Percentiles rank a stretch among this genome's conserved stretches.
phyloP scores from a whole-genome alignment of 495 filamentous ascomycete species.

The Neurospora tetraspora region DNA sequence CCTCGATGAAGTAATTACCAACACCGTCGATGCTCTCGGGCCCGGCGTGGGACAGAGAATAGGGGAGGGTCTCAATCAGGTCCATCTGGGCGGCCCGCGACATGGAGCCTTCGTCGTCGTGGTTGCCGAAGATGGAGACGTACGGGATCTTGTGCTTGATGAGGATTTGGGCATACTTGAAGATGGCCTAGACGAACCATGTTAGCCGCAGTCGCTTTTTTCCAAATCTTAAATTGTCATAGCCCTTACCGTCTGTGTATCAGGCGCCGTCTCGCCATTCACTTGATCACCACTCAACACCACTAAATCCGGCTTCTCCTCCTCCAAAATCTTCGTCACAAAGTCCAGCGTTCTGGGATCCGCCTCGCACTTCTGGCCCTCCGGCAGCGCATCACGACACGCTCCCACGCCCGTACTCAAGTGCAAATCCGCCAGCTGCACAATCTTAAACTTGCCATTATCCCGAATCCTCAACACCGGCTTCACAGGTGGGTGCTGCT shows the following conservation, averaged over 20 bases:
- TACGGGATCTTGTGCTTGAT: constrained; percentile 84
- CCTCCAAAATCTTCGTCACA: constrained; percentile 67
- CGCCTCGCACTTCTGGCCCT: constrained; percentile 73
- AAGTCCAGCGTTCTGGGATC: constrained; percentile 90
- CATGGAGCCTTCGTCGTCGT: constrained; percentile 87
- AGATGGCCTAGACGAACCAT: constrained; percentile 50
- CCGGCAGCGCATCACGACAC: constrained; percentile 76
- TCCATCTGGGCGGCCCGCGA: constrained; percentile 69
- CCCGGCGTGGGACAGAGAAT: constrained; percentile 73
- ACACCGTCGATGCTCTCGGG: constrained; percentile 77
- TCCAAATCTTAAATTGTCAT: not conserved
- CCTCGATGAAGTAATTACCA: constrained; percentile 90
- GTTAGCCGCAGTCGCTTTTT: not conserved
- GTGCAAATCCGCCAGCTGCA: constrained; percentile 89
- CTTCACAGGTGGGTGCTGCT: constrained; percentile 41
- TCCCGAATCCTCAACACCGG: constrained; percentile 68
- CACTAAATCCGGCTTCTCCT: constrained; percentile 86
- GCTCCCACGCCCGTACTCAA: constrained; percentile 76
- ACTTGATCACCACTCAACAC: constrained; percentile 89
- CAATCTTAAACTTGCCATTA: constrained; percentile 92
- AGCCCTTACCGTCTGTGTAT: constrained; percentile 62
- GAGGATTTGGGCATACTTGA: constrained; percentile 83
- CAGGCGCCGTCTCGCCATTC: constrained; percentile 84
- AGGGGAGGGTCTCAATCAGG: constrained; percentile 76
- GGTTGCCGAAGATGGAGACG: constrained; percentile 91